These are phyloP conservation scores for Sordariomycetes sp. DNA, from an alignment of 2,329 filamentous ascomycete genomes.

Conservation along the genomic window DNA sequence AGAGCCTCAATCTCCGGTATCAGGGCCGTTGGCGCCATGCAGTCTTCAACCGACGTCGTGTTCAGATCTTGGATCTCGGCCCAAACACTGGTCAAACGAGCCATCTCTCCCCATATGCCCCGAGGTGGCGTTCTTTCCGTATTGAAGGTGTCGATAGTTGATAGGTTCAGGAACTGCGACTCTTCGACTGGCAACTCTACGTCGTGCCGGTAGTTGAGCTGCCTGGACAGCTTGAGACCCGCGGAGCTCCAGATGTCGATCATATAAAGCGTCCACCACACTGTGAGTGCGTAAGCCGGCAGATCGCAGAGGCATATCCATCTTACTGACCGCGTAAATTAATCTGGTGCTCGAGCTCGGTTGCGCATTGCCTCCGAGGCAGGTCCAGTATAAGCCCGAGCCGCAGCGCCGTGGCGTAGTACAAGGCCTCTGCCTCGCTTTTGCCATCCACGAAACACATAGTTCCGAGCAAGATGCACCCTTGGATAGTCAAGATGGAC, in stretches of 20 bases:
- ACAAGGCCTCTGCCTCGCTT: slow-evolving; percentile 3
- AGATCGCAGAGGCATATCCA: background rate
- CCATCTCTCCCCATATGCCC: slow-evolving; percentile 5
- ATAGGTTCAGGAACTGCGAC: slow-evolving; percentile 1
- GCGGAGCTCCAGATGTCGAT: slow-evolving; percentile 5
- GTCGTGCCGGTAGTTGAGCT: slow-evolving; percentile 1
- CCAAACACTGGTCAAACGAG: slow-evolving; percentile 4
- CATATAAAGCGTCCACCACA: slow-evolving; percentile 6
- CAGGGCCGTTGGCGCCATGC: background rate
- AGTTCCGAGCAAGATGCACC: slow-evolving; percentile 4
- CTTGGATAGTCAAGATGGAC: slow-evolving; percentile 5
- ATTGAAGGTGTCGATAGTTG: background rate
- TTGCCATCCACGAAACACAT: slow-evolving; percentile 3
- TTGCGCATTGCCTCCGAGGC: background rate
- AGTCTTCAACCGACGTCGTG: slow-evolving; percentile 1
- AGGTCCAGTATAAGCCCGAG: slow-evolving; percentile 3
- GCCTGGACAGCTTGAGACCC: slow-evolving; percentile 2
- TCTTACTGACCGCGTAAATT: slow-evolving; percentile 4
- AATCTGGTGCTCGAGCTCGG: slow-evolving; percentile 4
- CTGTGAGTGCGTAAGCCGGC: too few relatives aligned
- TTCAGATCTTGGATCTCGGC: slow-evolving; percentile 6
- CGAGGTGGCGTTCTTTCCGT: background rate
- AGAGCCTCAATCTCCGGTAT: background rate
- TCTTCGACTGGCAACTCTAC: slow-evolving; percentile 3
- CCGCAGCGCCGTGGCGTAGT: slow-evolving; percentile 2